Conservation (phyloP, 306 rosid genomes). For the Hippophae rhamnoides region DNA sequence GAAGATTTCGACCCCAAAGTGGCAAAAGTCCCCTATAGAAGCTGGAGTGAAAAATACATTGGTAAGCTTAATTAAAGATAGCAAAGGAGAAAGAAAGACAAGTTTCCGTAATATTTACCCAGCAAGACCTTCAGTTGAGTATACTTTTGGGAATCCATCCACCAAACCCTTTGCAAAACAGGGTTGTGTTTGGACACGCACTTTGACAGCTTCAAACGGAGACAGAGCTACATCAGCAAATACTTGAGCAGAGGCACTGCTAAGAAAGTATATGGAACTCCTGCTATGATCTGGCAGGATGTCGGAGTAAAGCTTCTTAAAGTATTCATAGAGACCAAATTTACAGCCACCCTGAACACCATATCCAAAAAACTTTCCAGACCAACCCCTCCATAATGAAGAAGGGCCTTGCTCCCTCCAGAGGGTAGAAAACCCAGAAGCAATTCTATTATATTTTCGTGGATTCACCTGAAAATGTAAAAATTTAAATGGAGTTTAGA, state of each 20-base stretch:
- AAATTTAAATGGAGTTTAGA: not conserved
- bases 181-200: constrained; percentile 52
- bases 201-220: constrained; percentile 65
- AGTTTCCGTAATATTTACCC: constrained; percentile 26
- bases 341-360: constrained; percentile 71
- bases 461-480: constrained; percentile 43
- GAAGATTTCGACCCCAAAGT: constrained; percentile 74
- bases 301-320: constrained; percentile 52
- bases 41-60: constrained; percentile 28
- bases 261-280: constrained; percentile 48
- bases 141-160: constrained; percentile 57
- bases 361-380: constrained; percentile 56
- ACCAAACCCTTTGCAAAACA: constrained; percentile 48
- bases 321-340: constrained; percentile 68
- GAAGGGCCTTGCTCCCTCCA: constrained; percentile 62
- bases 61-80: constrained; percentile 9
- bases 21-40: constrained; percentile 55
- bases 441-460: constrained; percentile 39
- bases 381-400: constrained; percentile 82
- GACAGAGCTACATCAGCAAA: constrained; percentile 63
- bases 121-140: constrained; percentile 40
- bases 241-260: constrained; percentile 58
- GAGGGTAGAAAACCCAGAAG: constrained; percentile 47
- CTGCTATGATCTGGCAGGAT: constrained; percentile 24
- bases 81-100: not conserved